phyloP scores from a whole-genome alignment of 768 basidiomycete genomes.

The Serendipita sp. region DNA sequence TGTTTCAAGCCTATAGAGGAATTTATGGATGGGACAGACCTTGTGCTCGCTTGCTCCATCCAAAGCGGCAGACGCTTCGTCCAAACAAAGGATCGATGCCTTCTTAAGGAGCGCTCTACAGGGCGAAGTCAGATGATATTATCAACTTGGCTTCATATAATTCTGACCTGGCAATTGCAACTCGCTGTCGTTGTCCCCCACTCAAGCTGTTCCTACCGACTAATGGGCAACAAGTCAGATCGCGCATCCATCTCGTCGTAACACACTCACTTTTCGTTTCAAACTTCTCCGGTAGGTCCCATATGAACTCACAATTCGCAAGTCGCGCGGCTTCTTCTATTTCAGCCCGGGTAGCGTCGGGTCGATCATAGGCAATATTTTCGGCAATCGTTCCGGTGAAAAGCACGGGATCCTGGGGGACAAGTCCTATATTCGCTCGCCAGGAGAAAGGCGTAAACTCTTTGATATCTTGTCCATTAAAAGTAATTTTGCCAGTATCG shows the following conservation, averaged over 20 bases:
- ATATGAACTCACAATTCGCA: conserved; percentile 93
- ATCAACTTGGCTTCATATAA: conserved; percentile 16
- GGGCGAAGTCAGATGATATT: conserved; percentile 20
- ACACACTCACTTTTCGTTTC: conserved; percentile 69
- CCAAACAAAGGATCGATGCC: conserved; percentile 72
- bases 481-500: conserved; percentile 62
- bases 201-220: conserved; percentile 55
- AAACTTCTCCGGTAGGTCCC: conserved; percentile 86
- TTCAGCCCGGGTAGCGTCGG: conserved; percentile 56
- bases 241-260: background rate
- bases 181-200: conserved; percentile 67
- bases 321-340: conserved; percentile 78
- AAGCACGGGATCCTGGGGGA: conserved; percentile 79
- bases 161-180: conserved; percentile 42
- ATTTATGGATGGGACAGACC: conserved; percentile 23
- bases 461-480: conserved; percentile 81
- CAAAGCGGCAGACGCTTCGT: conserved; percentile 78
- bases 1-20: background rate
- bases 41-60: conserved; percentile 80
- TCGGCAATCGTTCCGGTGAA: conserved; percentile 89
- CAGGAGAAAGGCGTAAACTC: conserved; percentile 75
- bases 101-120: conserved; percentile 72
- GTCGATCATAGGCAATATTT: conserved; percentile 82
- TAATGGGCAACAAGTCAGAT: conserved; percentile 16
- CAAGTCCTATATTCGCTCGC: conserved; percentile 80